phyloP scores from a whole-genome alignment of 345 rosid species.

The Salix viminalis region DNA sequence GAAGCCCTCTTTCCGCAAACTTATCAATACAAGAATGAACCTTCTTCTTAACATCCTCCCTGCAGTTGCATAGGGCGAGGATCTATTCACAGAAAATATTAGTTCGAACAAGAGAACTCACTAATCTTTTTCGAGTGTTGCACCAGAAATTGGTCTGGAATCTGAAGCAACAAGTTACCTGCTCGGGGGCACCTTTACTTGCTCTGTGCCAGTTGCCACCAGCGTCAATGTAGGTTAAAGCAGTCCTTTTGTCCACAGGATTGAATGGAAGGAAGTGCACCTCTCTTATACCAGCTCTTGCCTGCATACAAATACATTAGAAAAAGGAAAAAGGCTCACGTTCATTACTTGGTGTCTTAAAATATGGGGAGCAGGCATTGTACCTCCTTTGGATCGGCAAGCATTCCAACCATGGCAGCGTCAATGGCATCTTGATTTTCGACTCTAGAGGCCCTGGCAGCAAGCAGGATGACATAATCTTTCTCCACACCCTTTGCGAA shows the following conservation, averaged over 20 bases:
- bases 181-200: constrained; percentile 65
- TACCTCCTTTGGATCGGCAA: constrained; percentile 33
- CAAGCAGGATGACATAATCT: constrained; percentile 22
- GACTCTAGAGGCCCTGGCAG: constrained; percentile 32
- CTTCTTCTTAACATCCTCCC: constrained; percentile 24
- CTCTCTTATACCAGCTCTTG: constrained; percentile 50
- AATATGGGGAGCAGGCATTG: constrained; percentile 6
- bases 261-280: constrained; percentile 43
- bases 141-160: not conserved
- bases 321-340: not conserved
- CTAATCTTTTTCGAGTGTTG: not conserved
- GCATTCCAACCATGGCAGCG: constrained; percentile 34
- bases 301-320: constrained; percentile 10
- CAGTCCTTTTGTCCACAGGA: constrained; percentile 61
- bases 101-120: not conserved
- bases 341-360: constrained; percentile 17
- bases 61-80: constrained; percentile 12
- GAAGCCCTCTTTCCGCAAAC: constrained; percentile 28
- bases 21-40: constrained; percentile 24
- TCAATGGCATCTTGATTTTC: constrained; percentile 36
- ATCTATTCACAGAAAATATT: constrained; percentile 8
- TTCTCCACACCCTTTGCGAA: constrained; percentile 24
- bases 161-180: constrained; percentile 24
- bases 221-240: constrained; percentile 50
- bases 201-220: constrained; percentile 56